Base-by-base conservation (phyloP, 768 basidiomycete species). In the Boletus reticulatus region DNA sequence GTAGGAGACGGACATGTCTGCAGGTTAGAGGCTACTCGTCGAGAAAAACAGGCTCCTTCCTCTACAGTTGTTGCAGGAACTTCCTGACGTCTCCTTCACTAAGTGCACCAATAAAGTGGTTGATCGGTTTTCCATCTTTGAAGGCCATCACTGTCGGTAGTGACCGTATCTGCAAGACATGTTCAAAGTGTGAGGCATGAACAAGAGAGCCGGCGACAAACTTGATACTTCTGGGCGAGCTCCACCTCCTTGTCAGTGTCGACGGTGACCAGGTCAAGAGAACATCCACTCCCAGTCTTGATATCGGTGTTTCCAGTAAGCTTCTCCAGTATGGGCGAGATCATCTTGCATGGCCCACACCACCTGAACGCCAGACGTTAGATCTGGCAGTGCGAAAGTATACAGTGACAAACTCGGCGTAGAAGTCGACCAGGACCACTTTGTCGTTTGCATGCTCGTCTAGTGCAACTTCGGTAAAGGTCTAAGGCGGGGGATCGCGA, bases 121-220 rank as follows among this genome's bases (percentile, higher is more conserved):
- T 72, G n/a, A 85, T 74, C 1, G 71, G 74, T 59, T 81, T 63
- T 17, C 88, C 89, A 46, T 85, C 78, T 53, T 76, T 80, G 74
- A 92, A 92, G 4, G 88, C 90, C 54, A 89, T 74, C 31, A 93
- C 88, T 0, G 90, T 92, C 4, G 90, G 90, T n/a, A 93, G 71
- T 16, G 87, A 79, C n/a, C 76, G 72, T 56, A 92, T 76, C 91
- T 93, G 59, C 14, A 22, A 55, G 13, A 29, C 29, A 32, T 27
- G n/a, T 24, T 52, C 12, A 16, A 42, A 14, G 20, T 2, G 29
- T 44, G 24, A 52, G 37, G 42, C 36, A 47, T 29, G 19, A 42
- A 29, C 32, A 3, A 13, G 13, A 34, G 37, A 27, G 37, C 11
- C 14, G 8, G 20, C 29, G 42, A 51, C 52, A 65, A 65, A 57